Evolutionary conservation across 768 basidiomycete species (phyloP).

Genomic region (Mrakia gelida): DNA sequence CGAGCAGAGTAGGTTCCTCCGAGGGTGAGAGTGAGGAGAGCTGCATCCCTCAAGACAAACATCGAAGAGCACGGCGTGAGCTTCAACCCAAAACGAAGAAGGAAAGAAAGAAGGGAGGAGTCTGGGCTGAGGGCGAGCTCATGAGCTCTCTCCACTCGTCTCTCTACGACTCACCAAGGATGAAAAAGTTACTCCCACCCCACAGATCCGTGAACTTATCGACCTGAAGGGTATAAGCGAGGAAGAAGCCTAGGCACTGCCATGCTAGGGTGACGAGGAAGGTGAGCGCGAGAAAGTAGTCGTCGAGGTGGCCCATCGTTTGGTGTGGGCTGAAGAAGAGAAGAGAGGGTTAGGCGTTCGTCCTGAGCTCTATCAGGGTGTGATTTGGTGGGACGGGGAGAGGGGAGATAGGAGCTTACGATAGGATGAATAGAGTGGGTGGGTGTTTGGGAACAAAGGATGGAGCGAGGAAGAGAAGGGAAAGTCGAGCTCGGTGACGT

Average conservation of each 20-base stretch:
- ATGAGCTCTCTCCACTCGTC: not conserved
- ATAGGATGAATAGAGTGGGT: too few relatives aligned
- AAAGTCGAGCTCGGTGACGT: too few relatives aligned
- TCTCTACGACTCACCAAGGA: constrained; percentile 42
- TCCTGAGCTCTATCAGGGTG: too few relatives aligned
- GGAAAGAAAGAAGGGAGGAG: not conserved
- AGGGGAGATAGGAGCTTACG: too few relatives aligned
- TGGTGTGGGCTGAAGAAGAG: too few relatives aligned
- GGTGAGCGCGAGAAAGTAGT: constrained; percentile 1
- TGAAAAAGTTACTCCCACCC: constrained; percentile 63
- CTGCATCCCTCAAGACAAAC: constrained; percentile 5
- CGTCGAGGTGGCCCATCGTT: not conserved
- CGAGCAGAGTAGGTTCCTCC: constrained; percentile 52
- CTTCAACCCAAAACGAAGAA: not conserved
- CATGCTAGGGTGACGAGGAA: constrained; percentile 6
- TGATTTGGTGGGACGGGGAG: too few relatives aligned
- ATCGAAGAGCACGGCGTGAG: not conserved
- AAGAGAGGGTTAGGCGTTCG: too few relatives aligned
- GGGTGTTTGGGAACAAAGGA: too few relatives aligned
- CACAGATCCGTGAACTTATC: constrained; percentile 65
- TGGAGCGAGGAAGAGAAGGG: too few relatives aligned
- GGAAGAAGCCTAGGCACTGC: not conserved
- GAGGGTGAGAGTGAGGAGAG: not conserved
- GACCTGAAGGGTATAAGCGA: constrained; percentile 46
- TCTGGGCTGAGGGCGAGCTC: too few relatives aligned